Percentiles rank a stretch among this genome's conserved stretches.
Evolutionary conservation across 257 asterid species (phyloP).

Genomic region (Apocynum venetum): DNA sequence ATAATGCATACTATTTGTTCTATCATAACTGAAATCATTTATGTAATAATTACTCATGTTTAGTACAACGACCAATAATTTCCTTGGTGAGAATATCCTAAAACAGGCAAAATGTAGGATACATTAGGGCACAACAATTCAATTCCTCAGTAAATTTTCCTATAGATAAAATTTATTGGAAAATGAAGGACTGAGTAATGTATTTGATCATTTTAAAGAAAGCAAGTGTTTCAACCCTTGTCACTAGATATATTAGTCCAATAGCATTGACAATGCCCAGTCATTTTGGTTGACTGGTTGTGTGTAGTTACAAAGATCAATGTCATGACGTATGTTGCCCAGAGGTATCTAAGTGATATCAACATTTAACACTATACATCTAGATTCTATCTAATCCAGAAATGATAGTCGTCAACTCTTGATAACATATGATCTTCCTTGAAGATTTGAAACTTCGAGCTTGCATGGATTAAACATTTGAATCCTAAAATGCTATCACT

Average conservation of each 20-base stretch:
- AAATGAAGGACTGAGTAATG: not conserved
- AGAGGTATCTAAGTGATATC: too few species aligned
- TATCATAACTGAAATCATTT: not conserved
- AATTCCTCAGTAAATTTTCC: not conserved
- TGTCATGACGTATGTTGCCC: constrained; percentile 1
- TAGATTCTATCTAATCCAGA: too few species aligned
- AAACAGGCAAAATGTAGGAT: not conserved
- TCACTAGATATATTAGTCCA: constrained; percentile 8
- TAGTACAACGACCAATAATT: constrained; percentile 15
- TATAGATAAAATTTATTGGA: constrained; percentile 1
- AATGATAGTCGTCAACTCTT: too few species aligned
- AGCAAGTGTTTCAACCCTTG: constrained; percentile 4
- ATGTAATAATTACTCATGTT: not conserved
- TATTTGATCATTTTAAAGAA: constrained; percentile 3
- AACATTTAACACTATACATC: too few species aligned
- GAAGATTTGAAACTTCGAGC: too few species aligned
- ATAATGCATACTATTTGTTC: not conserved
- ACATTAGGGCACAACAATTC: too few species aligned
- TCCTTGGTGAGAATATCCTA: constrained; percentile 14
- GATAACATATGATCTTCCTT: too few species aligned
- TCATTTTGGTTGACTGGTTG: not conserved
- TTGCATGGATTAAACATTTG: too few species aligned
- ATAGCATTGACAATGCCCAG: not conserved
- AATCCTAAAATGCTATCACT: too few species aligned
- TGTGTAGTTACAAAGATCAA: not conserved